Base-by-base conservation (phyloP, 2,329 filamentous ascomycete genomes). In the Pseudocercospora cruenta region DNA sequence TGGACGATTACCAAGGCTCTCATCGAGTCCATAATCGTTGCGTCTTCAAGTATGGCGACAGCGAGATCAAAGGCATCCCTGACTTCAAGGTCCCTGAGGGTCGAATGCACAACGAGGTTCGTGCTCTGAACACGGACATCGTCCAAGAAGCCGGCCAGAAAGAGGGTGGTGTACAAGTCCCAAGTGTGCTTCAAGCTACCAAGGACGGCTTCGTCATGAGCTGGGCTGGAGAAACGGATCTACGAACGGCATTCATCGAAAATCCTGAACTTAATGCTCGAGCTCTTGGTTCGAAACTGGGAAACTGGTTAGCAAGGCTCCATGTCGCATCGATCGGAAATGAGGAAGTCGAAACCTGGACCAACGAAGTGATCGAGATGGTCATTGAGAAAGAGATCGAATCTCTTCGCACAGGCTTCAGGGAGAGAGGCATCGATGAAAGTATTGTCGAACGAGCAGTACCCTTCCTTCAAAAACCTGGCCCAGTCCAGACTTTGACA, bases 1-100 rank as follows among this genome's bases (percentile, higher is more conserved):
- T 64, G 4, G 64, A 64, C 31, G 64, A 57, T 47, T 62, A 54
- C 6, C n/a, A 49, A 33, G 28, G 19, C 22, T 14, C 36, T 14
- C 45, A 16, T 14, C 26, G 51, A 47, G 47, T n/a, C n/a, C 28
- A 24, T 21, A 39, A 55, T 12, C 33, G 33, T 5, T 64, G 60
- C 39, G 53, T 64, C 55, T 49, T 67, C 43, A 67, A 67, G 31
- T 67, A 63, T 59, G 64, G 60, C 4, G 64, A 67, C 9, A 58
- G 60, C 4, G 49, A 28, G 14, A 49, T 39, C 55, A 67, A 64
- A 28, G 36, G 54, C 14, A 55, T 45, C 1, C 60, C 64, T n/a
- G 33, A 45, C 9, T 53, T 64, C 7, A 55, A 58, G 4, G 24
- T 67, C 21, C 28, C 45, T 9, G 53, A 61, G 26, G 21, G 43